Evolutionary conservation across 306 rosid genomes (phyloP).

Genomic region (Psophocarpus tetragonolobus): DNA sequence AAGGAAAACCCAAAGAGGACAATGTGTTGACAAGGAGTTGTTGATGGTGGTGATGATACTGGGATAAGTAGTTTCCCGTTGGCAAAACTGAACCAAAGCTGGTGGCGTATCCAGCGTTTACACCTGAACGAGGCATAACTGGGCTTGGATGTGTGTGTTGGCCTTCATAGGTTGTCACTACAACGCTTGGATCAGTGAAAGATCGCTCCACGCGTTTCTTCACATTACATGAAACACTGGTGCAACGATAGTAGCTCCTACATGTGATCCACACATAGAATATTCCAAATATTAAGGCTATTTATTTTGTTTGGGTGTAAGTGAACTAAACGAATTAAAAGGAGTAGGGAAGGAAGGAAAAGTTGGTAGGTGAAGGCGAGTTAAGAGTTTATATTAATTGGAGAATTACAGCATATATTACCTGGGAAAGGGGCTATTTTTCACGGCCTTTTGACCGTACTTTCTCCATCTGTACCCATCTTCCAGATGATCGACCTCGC

Average conservation of each 20-base stretch:
- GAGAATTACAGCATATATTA: conserved; percentile 15
- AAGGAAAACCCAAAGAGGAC: conserved; percentile 38
- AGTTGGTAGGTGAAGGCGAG: background rate
- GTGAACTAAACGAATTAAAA: background rate
- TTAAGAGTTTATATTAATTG: background rate
- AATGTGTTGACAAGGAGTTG: conserved; percentile 37
- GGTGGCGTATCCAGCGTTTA: conserved; percentile 25
- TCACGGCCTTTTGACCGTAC: conserved; percentile 98
- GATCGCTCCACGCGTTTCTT: conserved; percentile 94
- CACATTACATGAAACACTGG: conserved; percentile 78
- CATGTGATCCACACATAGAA: background rate
- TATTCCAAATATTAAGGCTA: background rate
- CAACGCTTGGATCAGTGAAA: conserved; percentile 67
- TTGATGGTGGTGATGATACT: conserved; percentile 22
- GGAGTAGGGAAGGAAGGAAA: conserved; percentile 1
- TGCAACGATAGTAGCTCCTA: conserved; percentile 99
- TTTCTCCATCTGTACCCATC: conserved; percentile 99
- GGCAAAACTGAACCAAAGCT: conserved; percentile 36
- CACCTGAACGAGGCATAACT: conserved; percentile 55
- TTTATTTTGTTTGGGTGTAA: background rate
- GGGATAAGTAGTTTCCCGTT: conserved; percentile 34
- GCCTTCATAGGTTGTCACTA: conserved; percentile 94
- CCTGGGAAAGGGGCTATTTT: conserved; percentile 97
- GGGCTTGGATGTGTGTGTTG: conserved; percentile 85
- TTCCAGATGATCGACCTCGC: conserved; percentile 98